Evolutionary conservation across 176 grass and related monocot species (phyloP).

Genomic region (Oryza nivara): DNA sequence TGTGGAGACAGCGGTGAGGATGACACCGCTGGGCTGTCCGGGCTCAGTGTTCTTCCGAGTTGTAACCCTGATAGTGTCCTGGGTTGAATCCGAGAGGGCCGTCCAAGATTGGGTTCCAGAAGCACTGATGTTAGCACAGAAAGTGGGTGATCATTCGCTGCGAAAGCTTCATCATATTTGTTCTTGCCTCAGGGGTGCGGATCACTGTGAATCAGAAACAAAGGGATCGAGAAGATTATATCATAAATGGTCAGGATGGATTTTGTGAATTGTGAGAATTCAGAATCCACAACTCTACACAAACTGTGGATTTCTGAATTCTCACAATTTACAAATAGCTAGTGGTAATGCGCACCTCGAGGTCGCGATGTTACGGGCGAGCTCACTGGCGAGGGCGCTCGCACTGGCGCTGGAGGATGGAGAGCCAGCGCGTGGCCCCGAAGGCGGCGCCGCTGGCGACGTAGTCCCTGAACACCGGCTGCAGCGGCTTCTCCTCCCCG

Average conservation of each 20-base stretch:
- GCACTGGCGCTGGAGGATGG: slow-evolving; percentile 82
- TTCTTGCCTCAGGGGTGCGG: slow-evolving; percentile 82
- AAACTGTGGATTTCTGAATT: no score
- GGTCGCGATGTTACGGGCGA: slow-evolving; percentile 94
- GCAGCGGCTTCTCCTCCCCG: slow-evolving; percentile 81
- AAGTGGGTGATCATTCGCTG: slow-evolving; percentile 84
- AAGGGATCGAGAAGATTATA: not conserved
- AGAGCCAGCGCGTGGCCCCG: slow-evolving; percentile 86
- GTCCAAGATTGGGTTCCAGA: slow-evolving; percentile 86
- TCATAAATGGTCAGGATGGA: not conserved
- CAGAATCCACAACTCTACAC: not conserved
- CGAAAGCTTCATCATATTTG: slow-evolving; percentile 97
- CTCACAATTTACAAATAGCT: no score
- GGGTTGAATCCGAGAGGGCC: slow-evolving; percentile 69
- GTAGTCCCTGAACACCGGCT: slow-evolving; percentile 72
- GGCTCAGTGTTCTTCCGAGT: slow-evolving; percentile 82
- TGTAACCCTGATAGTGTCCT: slow-evolving; percentile 77
- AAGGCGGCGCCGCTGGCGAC: slow-evolving; percentile 64
- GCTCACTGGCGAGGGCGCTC: slow-evolving; percentile 88
- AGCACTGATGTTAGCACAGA: slow-evolving; percentile 71
- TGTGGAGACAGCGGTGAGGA: slow-evolving; percentile 89
- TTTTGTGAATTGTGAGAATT: not conserved
- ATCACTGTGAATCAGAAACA: slow-evolving; percentile 53
- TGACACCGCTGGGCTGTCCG: slow-evolving; percentile 89
- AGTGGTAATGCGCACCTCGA: slow-evolving; percentile 43